Evolutionary conservation across 2,329 filamentous ascomycete species (phyloP), one percentile per base, ranked within the genome.

Genomic region (Microdochium trichocladiopsis): DNA sequence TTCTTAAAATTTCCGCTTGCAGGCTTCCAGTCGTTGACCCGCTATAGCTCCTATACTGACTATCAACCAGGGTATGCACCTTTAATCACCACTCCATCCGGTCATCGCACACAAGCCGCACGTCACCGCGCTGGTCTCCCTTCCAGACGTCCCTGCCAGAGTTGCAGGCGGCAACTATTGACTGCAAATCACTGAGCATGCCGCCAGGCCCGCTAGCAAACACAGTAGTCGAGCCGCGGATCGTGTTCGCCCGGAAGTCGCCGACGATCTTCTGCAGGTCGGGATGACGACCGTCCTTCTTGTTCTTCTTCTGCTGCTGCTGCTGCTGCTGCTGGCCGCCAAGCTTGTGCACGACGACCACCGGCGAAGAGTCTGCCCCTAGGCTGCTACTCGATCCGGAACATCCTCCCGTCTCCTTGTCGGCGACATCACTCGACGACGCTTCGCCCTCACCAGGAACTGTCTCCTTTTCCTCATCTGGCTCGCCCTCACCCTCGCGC

Each of bases 151-250:
- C 75, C 0, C 61, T 57, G 0, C 72, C 76, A 6, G 72, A 72
- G 63, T 84, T 86, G 41, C 72, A 73, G 6, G 58, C 59, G 1
- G 82, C 80, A 3, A 86, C 79, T 2, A 74, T 74, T 3, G 55
- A 64, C 24, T 82, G 69, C 53, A 86, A 59, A 51, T 83, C 80
- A n/a, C 70, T 72, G 5, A 84, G 75, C 78, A 87, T 83, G 1
- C 73, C 70, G 1, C 74, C 72, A 1, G 83, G 83, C 0, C 83
- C 83, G 58, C 82, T 86, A 0, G 77, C 82, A 60, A 82, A 76
- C 0, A 87, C 79, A 0, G 72, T 70, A 0, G 79, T 82, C 14
- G 76, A 66, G 0, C 80, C 81, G 0, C 64, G 59, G 0, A 72
- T 63, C 0, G 77, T 78, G 2, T 64, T 60, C 0, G 68, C 68